Conservation (phyloP, 805 yeast genomes). For the Saccharomycopsis sp. region DNA sequence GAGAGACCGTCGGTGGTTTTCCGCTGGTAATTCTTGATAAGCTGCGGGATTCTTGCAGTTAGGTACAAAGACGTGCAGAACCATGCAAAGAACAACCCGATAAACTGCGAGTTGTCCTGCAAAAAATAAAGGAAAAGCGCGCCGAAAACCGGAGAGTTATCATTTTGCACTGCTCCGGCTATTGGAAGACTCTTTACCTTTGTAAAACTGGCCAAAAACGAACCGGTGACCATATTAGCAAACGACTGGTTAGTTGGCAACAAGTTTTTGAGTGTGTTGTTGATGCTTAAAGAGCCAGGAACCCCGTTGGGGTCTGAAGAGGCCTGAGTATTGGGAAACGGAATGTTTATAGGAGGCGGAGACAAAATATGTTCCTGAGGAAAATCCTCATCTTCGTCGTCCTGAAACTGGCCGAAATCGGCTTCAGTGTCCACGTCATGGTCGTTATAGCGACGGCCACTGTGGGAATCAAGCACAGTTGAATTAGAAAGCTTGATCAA, state of each 20-base stretch:
- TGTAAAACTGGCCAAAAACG: constrained; percentile 18
- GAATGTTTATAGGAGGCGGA: background rate
- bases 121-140: background rate
- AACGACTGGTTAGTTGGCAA: constrained; percentile 9
- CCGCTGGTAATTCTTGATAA: constrained; percentile 66
- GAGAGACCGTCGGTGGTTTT: constrained; percentile 86
- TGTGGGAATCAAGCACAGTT: background rate
- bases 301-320: background rate
- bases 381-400: constrained; percentile 13
- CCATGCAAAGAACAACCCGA: constrained; percentile 66
- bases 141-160: background rate
- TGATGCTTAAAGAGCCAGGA: background rate
- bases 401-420: constrained; percentile 18
- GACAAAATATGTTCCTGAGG: constrained; percentile 18
- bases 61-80: constrained; percentile 68
- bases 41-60: constrained; percentile 78
- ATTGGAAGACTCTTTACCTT: constrained; percentile 17
- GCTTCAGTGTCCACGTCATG: too few species aligned
- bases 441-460: too few species aligned
- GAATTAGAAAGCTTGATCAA: background rate
- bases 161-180: background rate
- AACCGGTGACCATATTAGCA: constrained; percentile 19
- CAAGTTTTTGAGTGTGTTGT: background rate
- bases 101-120: constrained; percentile 8
- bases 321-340: background rate